Evolutionary conservation across 1,139 yeast species (phyloP).

Genomic region (Pichia norvegensis): DNA sequence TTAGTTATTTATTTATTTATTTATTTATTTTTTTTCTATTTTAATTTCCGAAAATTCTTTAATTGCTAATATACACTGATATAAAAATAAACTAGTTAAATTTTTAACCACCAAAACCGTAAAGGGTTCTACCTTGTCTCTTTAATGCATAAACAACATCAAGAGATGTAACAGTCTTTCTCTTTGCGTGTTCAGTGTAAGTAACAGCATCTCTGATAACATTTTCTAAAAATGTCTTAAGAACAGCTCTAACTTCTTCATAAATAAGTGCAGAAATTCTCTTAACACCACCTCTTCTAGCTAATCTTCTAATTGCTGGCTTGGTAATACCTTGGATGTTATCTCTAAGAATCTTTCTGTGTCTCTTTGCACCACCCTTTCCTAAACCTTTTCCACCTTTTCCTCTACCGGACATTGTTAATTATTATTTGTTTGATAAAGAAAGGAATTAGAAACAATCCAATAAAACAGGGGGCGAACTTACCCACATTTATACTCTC

Average conservation of each 20-base stretch:
- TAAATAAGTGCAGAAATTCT: slow-evolving; percentile 98
- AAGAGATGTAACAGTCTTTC: slow-evolving; percentile 98
- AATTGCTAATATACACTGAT: slow-evolving; percentile 10
- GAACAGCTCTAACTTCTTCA: slow-evolving; percentile 97
- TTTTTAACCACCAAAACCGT: slow-evolving; percentile 97
- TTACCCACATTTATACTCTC: not conserved
- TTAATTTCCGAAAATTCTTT: not conserved
- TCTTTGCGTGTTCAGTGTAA: slow-evolving; percentile 99
- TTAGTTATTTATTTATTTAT: not conserved
- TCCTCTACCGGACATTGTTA: slow-evolving; percentile 95
- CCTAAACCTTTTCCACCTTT: slow-evolving; percentile 99
- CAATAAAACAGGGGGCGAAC: not conserved
- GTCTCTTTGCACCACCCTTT: slow-evolving; percentile 99
- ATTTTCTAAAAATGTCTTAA: slow-evolving; percentile 91
- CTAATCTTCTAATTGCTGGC: slow-evolving; percentile 99
- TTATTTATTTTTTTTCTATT: not conserved
- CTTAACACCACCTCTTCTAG: slow-evolving; percentile 99
- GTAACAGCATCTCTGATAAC: slow-evolving; percentile 99
- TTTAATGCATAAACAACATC: slow-evolving; percentile 98
- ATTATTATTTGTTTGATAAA: slow-evolving; percentile 9
- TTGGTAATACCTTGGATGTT: slow-evolving; percentile 99
- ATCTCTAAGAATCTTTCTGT: slow-evolving; percentile 98
- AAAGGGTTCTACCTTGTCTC: slow-evolving; percentile 99
- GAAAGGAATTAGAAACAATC: not conserved
- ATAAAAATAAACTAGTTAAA: slow-evolving; percentile 1